phyloP scores from a whole-genome alignment of 495 filamentous ascomycete species.

The Bryoglossum gracile region DNA sequence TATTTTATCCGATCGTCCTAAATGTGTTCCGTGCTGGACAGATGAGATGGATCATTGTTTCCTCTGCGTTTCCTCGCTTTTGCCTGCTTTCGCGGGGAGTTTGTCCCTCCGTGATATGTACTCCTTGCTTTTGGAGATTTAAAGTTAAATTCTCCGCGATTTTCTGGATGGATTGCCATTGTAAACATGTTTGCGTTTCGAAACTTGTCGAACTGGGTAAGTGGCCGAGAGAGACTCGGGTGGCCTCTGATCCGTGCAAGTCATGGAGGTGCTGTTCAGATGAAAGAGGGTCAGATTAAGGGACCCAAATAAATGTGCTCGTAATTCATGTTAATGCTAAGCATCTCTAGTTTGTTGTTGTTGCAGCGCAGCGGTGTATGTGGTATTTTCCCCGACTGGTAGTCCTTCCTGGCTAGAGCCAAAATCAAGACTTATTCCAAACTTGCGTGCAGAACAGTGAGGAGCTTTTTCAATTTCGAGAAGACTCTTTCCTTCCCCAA shows the following conservation, averaged over 20 bases:
- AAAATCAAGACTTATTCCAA: no score
- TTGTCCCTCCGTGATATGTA: not conserved
- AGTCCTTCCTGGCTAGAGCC: no score
- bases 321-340: no score
- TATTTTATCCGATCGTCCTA: conserved; percentile 7
- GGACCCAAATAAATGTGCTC: no score
- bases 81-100: conserved; percentile 6
- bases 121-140: not conserved
- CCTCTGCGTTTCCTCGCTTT: not conserved
- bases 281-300: no score
- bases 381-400: no score
- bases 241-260: not conserved
- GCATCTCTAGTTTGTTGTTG: no score
- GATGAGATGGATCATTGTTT: not conserved
- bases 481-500: no score
- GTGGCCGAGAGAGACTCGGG: not conserved
- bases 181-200: conserved; percentile 7
- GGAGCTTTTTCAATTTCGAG: no score
- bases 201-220: not conserved
- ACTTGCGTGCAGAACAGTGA: no score
- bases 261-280: no score
- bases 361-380: no score
- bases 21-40: not conserved
- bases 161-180: not conserved
- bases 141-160: conserved; percentile 4